These are phyloP conservation scores for Naganishia cerealis DNA, from an alignment of 1,284 basidiomycete genomes.

Conservation along the genomic window DNA sequence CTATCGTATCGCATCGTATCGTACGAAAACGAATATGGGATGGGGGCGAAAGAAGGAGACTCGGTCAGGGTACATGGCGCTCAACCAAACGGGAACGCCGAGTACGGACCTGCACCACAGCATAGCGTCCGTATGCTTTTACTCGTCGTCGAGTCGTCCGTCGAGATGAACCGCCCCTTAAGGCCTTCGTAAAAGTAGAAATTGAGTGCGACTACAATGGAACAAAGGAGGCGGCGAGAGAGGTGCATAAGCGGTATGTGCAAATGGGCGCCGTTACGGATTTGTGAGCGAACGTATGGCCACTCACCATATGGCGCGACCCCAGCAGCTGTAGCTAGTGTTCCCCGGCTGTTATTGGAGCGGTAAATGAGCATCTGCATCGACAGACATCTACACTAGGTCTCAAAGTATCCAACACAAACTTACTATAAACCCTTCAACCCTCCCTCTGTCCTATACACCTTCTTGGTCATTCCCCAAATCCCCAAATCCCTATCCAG, in stretches of 20 bases:
- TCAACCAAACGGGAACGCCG: constrained; percentile 40
- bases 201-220: constrained; percentile 49
- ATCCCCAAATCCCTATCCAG: constrained; percentile 64
- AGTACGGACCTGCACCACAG: constrained; percentile 62
- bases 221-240: background rate
- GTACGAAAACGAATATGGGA: constrained; percentile 49
- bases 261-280: background rate
- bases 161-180: constrained; percentile 35
- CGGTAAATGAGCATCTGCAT: background rate
- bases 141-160: constrained; percentile 30
- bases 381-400: background rate
- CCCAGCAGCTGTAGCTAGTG: constrained; percentile 82
- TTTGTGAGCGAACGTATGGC: too few species aligned
- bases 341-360: constrained; percentile 57
- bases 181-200: constrained; percentile 52
- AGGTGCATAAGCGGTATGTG: background rate
- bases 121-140: constrained; percentile 60
- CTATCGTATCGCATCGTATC: constrained; percentile 42
- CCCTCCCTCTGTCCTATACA: constrained; percentile 87
- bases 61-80: background rate
- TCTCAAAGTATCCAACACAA: background rate
- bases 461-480: constrained; percentile 81
- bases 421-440: constrained; percentile 76
- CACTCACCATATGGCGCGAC: constrained; percentile 78
- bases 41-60: background rate